Evolutionary conservation across 2,329 filamentous ascomycete genomes (phyloP).

Genomic region (Camillea tinctor): DNA sequence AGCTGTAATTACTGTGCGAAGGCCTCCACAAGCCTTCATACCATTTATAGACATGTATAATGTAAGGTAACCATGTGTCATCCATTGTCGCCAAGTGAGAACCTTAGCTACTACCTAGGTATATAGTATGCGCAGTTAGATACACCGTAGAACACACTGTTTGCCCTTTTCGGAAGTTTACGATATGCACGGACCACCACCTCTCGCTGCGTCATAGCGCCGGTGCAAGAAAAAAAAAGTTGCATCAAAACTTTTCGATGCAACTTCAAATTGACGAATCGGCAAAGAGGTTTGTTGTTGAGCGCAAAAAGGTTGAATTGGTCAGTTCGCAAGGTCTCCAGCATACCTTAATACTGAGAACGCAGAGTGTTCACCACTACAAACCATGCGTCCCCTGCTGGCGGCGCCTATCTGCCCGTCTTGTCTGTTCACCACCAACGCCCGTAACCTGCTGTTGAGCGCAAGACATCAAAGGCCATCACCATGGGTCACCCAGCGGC

Average conservation of each 20-base stretch:
- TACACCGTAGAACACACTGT: background rate
- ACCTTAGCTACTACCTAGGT: too few relatives aligned
- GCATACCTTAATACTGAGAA: background rate
- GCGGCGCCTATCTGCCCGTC: slow-evolving; percentile 30
- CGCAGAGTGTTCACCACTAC: too few relatives aligned
- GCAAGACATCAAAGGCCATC: slow-evolving; percentile 5
- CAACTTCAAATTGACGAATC: background rate
- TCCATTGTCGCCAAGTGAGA: too few relatives aligned
- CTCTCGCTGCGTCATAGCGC: background rate
- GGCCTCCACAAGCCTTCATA: too few relatives aligned
- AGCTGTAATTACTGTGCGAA: too few relatives aligned
- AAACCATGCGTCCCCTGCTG: slow-evolving; percentile 22
- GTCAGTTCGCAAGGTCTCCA: background rate
- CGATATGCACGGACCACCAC: background rate
- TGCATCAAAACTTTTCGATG: background rate
- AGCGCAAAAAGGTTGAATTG: background rate
- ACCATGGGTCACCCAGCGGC: slow-evolving; percentile 23
- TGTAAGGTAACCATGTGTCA: too few relatives aligned
- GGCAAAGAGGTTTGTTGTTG: too few relatives aligned
- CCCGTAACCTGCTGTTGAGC: slow-evolving; percentile 12
- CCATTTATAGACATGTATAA: too few relatives aligned
- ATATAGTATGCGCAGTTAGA: background rate
- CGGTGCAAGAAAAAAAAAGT: background rate
- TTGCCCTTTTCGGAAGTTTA: background rate
- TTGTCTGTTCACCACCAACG: slow-evolving; percentile 24